A percentile compares a stretch with the other conserved stretches of the same genome.
phyloP scores from a whole-genome alignment of 305 asterid species.

The Coffea humblotiana region DNA sequence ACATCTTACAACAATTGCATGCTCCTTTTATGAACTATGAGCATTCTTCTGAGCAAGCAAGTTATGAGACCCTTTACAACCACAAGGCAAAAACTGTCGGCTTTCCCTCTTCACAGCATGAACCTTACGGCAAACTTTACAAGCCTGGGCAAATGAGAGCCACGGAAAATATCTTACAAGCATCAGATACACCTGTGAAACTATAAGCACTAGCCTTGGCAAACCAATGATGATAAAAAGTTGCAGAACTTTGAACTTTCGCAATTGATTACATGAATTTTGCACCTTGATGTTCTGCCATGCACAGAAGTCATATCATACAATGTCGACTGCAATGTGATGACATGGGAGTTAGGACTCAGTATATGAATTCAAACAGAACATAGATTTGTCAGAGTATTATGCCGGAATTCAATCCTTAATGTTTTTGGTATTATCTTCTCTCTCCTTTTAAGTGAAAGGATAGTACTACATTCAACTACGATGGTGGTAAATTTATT shows the following conservation, averaged over 20 bases:
- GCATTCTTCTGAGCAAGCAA: neutral
- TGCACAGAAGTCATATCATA: neutral
- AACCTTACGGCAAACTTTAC: neutral
- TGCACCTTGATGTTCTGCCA: neutral
- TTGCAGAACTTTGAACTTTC: too few species aligned
- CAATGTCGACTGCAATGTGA: neutral
- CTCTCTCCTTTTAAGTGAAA: too few species aligned
- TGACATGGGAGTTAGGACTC: too few species aligned
- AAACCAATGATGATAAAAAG: neutral
- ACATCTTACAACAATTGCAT: neutral
- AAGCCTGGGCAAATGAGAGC: neutral
- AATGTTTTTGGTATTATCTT: too few species aligned
- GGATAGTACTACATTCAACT: too few species aligned
- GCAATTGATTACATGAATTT: neutral
- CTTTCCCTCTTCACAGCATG: neutral
- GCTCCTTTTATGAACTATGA: neutral
- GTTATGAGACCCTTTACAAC: neutral
- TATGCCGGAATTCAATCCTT: too few species aligned
- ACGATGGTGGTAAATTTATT: too few species aligned
- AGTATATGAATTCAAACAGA: neutral
- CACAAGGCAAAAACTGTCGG: neutral
- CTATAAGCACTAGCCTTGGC: neutral
- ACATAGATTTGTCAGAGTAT: neutral
- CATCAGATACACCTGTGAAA: neutral
- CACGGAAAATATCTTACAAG: neutral